Conservation (phyloP, 352 stramenopile genomes). For the Albugo laibachii region DNA sequence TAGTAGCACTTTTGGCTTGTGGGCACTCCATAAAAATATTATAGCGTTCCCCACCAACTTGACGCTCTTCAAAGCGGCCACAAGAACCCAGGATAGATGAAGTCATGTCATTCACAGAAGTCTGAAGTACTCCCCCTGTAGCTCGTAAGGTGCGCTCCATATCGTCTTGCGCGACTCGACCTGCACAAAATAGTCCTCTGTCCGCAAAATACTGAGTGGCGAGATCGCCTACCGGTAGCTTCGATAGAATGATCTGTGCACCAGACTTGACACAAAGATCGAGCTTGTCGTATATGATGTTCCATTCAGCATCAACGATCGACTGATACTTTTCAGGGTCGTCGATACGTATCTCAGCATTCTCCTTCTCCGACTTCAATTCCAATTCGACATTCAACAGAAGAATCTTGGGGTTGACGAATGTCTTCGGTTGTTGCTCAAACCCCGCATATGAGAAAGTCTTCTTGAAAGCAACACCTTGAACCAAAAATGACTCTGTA, state of each 20-base stretch:
- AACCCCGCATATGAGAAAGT: conserved; percentile 99
- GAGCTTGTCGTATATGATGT: conserved; percentile 99
- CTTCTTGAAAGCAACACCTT: conserved; percentile 98
- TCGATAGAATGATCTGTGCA: conserved; percentile 96
- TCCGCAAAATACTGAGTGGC: conserved; percentile 99
- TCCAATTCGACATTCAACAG: conserved; percentile 98
- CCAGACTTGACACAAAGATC: conserved; percentile 80
- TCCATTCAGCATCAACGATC: conserved; percentile 99
- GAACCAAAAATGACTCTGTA: conserved; percentile 94
- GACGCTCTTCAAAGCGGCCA: conserved; percentile 92
- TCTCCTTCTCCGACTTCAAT: conserved; percentile 98
- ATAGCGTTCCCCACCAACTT: conserved; percentile 95
- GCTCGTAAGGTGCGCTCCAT: conserved; percentile 92
- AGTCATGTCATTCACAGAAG: conserved; percentile 85
- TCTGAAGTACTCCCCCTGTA: conserved; percentile 89
- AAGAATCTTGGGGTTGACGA: conserved; percentile 91
- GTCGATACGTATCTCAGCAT: conserved; percentile 95
- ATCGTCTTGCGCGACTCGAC: conserved; percentile 91
- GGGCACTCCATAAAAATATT: conserved; percentile 98
- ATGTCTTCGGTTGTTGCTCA: conserved; percentile 98
- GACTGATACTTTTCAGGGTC: conserved; percentile 97
- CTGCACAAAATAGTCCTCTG: conserved; percentile 93
- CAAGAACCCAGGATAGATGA: conserved; percentile 86
- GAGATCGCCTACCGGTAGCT: conserved; percentile 89
- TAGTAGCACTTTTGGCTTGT: conserved; percentile 88